Evolutionary conservation across 2,329 filamentous ascomycete species (phyloP), one percentile per base, ranked within the genome.

Genomic region (Fusarium albidum): DNA sequence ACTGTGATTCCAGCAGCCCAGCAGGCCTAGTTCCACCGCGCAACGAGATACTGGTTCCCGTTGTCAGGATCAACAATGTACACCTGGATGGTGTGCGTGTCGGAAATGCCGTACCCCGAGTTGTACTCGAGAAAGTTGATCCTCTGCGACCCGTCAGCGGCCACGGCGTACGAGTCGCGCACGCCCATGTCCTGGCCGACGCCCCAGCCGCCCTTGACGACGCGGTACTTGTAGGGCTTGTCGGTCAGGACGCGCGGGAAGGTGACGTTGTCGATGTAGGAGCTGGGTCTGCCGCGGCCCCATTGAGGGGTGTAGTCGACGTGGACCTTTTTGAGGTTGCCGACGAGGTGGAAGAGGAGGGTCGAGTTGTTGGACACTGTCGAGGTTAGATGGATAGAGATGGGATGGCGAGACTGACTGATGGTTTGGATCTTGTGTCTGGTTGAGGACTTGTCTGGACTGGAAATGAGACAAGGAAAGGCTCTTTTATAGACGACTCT

Each of bases 61-160:
- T 35, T 42, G 31, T 46, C 47, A 4, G 52, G 47, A n/a, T 55
- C 52, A 10, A 47, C 41, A 17, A 55, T 15, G 18, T 55, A 55
- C 25, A 55, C 37, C 41, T 55, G 44, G 25, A 55, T 55, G 35
- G 41, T 47, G 6, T 37, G 31, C 5, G 29, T 46, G 18, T 55
- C 52, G 29, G 41, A 47, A 11, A 55, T 51, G 17, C 52, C 47
- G 21, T 37, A 27, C 2, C 52, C 47, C 14, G 32, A 17, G 31
- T 55, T 63, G 17, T 50, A 55, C 40, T 55, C 52, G 26, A 55
- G 52, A 18, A 55, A 40, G 29, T 55, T 55, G 40, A 55, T 18
- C 52, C 40, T 55, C 14, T 55, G 52, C 11, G 46, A 45, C 9
- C 52, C 52, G 3, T 45, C 46, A 14, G 46, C 17, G 7, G 26